Base-by-base conservation (phyloP, 192 early-diverging fungal species). In the Chytriomyces hyalinus region DNA sequence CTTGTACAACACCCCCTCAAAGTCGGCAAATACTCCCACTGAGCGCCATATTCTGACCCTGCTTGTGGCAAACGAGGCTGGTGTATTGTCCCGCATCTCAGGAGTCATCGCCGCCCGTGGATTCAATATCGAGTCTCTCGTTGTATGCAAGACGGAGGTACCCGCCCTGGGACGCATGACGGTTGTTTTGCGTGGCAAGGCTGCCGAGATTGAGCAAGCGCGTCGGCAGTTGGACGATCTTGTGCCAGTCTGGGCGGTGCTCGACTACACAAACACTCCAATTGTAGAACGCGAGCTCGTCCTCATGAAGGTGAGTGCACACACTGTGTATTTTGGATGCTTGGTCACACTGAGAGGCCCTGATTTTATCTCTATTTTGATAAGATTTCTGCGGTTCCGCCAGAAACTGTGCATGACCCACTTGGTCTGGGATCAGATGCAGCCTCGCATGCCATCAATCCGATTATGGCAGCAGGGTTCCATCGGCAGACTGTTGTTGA, bases 41-140 rank as follows among this genome's bases (percentile, higher is more conserved):
- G 87, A 87, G 46, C 92, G 96, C 46, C 97, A 99, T 80, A 89
- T 96, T 75, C 90, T 99, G 51, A 97, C 96, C 89, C 96, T 96
- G 79, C 90, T 99, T 73, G 96, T 97, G 68, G 92, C 83, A 3
- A 84, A 84, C 61, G 81, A 82, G 70, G 80, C 83, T 89, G 75
- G 97, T 44, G 84, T 86, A 0, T 79, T 88, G 11, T 84, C 82
- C 6, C 73, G 84, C 71, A 78, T 86, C 24, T 81, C 82, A 15
- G 85, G 84, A 22, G 94, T 96, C 72, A 86, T 99, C 82, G 97
- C 97, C 5, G 96, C 91, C 20, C 86, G 97, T 61, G 95, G 96
- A 0, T 97, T 98, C 85, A 99, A 98, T 81, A 99, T 99, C 80
- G 97, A 99, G 80, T 94, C 95, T 63, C 85, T 99, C 53, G 96